These are phyloP conservation scores for Erysimum cheiri DNA, from an alignment of 441 rosid species.

Conservation along the genomic window DNA sequence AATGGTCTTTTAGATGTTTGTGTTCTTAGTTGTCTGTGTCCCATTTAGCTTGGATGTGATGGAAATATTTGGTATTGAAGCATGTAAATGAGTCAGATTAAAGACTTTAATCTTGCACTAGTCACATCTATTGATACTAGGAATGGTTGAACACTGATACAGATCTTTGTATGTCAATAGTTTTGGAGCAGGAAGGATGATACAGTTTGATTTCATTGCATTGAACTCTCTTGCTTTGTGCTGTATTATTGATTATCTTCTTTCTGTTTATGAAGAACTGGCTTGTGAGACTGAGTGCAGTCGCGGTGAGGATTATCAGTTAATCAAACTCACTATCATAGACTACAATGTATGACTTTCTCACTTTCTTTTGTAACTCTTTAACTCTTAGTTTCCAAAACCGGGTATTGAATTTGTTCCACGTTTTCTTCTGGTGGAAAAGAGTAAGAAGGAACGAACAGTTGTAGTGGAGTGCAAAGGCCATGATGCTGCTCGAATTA, in stretches of 20 bases:
- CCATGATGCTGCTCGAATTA: slow-evolving; percentile 92
- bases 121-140: neutral
- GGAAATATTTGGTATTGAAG: neutral
- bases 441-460: slow-evolving; percentile 75
- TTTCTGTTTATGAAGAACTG: slow-evolving; percentile 50
- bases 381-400: neutral
- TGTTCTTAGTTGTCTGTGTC: neutral
- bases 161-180: neutral
- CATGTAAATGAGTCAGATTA: neutral
- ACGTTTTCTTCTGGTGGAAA: slow-evolving; percentile 27
- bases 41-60: neutral
- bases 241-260: neutral
- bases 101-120: slow-evolving; percentile 9
- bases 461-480: slow-evolving; percentile 92
- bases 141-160: neutral
- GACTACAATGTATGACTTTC: slow-evolving; percentile 64
- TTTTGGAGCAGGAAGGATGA: neutral
- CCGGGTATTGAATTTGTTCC: neutral
- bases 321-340: slow-evolving; percentile 79
- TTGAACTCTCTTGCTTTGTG: neutral
- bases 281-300: slow-evolving; percentile 95
- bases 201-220: neutral
- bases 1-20: neutral
- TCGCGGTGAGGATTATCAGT: slow-evolving; percentile 90
- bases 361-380: slow-evolving; percentile 4